phyloP scores from a whole-genome alignment of 2,329 filamentous ascomycete species.

The Tetracladium maxilliforme region DNA sequence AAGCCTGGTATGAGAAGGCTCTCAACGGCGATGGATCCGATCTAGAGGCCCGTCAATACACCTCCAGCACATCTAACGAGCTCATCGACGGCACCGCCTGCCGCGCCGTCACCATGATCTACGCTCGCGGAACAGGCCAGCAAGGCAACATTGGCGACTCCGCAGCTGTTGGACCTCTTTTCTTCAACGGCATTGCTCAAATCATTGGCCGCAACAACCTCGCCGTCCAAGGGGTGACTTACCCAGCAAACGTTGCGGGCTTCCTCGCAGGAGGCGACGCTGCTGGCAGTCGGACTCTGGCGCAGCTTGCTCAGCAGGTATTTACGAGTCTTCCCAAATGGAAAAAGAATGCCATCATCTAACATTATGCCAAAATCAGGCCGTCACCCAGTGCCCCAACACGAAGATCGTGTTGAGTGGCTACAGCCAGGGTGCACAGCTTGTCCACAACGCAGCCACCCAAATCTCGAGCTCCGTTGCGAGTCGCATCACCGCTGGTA shows the following conservation, averaged over 20 bases:
- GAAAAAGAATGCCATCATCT: too few relatives aligned
- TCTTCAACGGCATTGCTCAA: constrained; percentile 27
- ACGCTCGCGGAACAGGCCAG: constrained; percentile 39
- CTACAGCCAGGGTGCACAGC: constrained; percentile 12
- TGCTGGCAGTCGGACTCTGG: constrained; percentile 25
- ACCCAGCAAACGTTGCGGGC: constrained; percentile 27
- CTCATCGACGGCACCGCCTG: constrained; percentile 15
- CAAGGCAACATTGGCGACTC: constrained; percentile 36
- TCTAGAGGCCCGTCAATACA: too few relatives aligned
- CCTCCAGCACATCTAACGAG: too few relatives aligned
- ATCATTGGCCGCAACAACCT: constrained; percentile 25
- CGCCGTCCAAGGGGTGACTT: constrained; percentile 37
- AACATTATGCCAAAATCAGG: too few relatives aligned
- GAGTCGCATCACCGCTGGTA: constrained; percentile 8
- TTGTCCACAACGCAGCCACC: constrained; percentile 11
- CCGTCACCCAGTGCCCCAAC: constrained; percentile 7
- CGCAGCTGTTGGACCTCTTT: constrained; percentile 29
- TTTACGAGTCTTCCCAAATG: too few relatives aligned
- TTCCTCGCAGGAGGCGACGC: constrained; percentile 29
- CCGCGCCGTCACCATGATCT: constrained; percentile 34
- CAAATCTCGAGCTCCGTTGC: constrained; percentile 4
- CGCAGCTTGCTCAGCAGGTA: too few relatives aligned
- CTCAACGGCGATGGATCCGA: too few relatives aligned
- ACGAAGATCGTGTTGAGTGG: constrained; percentile 10
- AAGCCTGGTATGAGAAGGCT: too few relatives aligned